Evolutionary conservation across 805 yeast genomes (phyloP), one percentile per base, ranked within the genome.

Genomic region (Cyberlindnera mississippiensis): DNA sequence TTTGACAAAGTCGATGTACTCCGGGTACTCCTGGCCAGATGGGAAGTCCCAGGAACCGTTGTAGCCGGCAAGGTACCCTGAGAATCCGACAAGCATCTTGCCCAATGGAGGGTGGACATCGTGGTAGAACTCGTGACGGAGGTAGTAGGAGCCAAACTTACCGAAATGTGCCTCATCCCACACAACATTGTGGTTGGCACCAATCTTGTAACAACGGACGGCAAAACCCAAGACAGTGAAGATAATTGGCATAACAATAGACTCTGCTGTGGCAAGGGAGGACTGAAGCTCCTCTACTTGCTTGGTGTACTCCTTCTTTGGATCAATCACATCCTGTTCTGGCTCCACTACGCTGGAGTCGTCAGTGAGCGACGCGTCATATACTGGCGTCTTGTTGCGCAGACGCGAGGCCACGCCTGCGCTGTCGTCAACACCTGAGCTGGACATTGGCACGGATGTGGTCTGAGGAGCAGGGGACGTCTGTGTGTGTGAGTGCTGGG

Each of bases 91-190:
- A 46, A 93, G 72, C 84, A 91, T 82, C 64, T 91, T 91, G 17
- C 97, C 98, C 55, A 91, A 69, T 2, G 99, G 99, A 37, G 99
- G 99, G 65, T 91, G 99, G 27, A 91, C 96, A 64, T 91, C 99
- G 61, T 87, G 95, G 63, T 90, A 91, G 61, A 85, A 88, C 56
- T 87, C 95, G 53, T 87, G 93, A 54, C 76, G 81, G 48, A 91
- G 70, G 64, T 91, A 91, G 62, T 87, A 83, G 11, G 96, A 82
- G 26, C 97, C 98, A 62, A 91, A 91, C 62, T 91, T 93, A 38
- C 97, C 99, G 63, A 91, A 91, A 68, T 90, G 96, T 31, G 96
- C 97, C 62, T 89, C 97, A 66, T 89, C 97, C 97, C 97, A 90
- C 35, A 93, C 93, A 24, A 93, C 97, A 42, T 75, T 71, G 42